These are phyloP conservation scores for Polyporus tsugae DNA, from an alignment of 1,284 basidiomycete species.

Conservation along the genomic window DNA sequence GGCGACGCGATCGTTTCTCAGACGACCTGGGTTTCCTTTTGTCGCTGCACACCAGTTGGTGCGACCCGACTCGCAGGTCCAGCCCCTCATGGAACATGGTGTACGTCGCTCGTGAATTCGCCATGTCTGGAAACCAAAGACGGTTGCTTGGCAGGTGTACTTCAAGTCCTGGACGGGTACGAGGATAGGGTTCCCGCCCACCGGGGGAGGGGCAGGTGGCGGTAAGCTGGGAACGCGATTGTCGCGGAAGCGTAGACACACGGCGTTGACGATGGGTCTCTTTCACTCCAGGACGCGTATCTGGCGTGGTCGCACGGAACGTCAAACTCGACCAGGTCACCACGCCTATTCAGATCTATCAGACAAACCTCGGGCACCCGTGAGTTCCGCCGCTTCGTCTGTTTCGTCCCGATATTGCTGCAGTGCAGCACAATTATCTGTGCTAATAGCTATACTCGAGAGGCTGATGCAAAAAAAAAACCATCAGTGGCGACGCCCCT, in stretches of 20 bases:
- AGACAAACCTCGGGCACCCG: slow-evolving; percentile 62
- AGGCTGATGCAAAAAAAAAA: background rate
- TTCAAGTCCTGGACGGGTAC: slow-evolving; percentile 72
- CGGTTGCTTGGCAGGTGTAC: slow-evolving; percentile 52
- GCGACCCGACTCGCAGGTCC: slow-evolving; percentile 54
- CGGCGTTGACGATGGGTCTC: background rate
- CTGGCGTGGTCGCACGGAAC: slow-evolving; percentile 56
- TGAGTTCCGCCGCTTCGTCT: slow-evolving; percentile 38
- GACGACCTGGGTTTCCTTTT: background rate
- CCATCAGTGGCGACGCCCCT: slow-evolving; percentile 55
- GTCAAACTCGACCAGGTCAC: slow-evolving; percentile 57
- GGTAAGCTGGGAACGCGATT: slow-evolving; percentile 42
- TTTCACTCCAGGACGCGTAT: slow-evolving; percentile 51
- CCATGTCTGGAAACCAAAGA: slow-evolving; percentile 11
- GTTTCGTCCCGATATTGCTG: background rate
- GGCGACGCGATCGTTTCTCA: slow-evolving; percentile 7
- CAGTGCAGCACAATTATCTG: background rate
- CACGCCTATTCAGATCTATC: slow-evolving; percentile 57
- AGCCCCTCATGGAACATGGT: slow-evolving; percentile 63
- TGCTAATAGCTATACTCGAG: background rate
- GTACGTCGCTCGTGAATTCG: slow-evolving; percentile 41
- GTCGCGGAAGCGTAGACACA: background rate
- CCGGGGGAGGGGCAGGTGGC: slow-evolving; percentile 67
- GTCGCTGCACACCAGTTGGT: slow-evolving; percentile 45
- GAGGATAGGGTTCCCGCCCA: slow-evolving; percentile 64